phyloP scores from a whole-genome alignment of 345 rosid species.

The Salix purpurea region DNA sequence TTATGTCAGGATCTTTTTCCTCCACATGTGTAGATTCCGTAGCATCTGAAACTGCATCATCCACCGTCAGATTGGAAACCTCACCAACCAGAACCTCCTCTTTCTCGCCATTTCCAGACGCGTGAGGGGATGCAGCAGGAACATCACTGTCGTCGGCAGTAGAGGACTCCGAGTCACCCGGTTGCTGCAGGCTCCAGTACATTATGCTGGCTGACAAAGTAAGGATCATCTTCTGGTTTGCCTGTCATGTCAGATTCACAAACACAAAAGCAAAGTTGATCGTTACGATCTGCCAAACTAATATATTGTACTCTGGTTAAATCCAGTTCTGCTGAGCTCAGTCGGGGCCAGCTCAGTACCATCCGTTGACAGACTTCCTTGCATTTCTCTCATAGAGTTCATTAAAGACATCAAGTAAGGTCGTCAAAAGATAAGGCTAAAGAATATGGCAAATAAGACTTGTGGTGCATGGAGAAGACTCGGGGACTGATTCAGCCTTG shows the following conservation, averaged over 20 bases:
- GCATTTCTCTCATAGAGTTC: neutral
- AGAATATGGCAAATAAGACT: neutral
- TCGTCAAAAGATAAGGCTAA: neutral
- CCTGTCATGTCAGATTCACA: conserved; percentile 50
- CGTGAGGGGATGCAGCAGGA: conserved; percentile 13
- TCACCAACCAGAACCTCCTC: conserved; percentile 28
- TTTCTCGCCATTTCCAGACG: conserved; percentile 18
- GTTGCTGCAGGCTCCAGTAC: conserved; percentile 88
- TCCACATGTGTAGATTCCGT: neutral
- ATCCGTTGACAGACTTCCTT: neutral
- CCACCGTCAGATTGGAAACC: conserved; percentile 26
- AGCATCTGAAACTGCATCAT: conserved; percentile 20
- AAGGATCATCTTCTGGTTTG: conserved; percentile 96
- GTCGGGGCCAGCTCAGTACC: neutral
- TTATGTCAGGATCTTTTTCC: conserved; percentile 3
- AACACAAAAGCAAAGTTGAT: neutral
- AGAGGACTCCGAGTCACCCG: conserved; percentile 35
- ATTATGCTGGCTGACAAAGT: conserved; percentile 82
- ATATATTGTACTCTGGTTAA: neutral
- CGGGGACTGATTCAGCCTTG: neutral
- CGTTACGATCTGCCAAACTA: neutral
- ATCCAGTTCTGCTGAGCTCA: neutral
- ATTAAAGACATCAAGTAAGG: neutral
- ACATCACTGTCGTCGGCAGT: conserved; percentile 29
- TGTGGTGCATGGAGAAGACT: neutral